A percentile compares a stretch with the other conserved stretches of the same genome.
Conservation (phyloP, 129 eudicot genomes). For the Flaveria brownii region DNA sequence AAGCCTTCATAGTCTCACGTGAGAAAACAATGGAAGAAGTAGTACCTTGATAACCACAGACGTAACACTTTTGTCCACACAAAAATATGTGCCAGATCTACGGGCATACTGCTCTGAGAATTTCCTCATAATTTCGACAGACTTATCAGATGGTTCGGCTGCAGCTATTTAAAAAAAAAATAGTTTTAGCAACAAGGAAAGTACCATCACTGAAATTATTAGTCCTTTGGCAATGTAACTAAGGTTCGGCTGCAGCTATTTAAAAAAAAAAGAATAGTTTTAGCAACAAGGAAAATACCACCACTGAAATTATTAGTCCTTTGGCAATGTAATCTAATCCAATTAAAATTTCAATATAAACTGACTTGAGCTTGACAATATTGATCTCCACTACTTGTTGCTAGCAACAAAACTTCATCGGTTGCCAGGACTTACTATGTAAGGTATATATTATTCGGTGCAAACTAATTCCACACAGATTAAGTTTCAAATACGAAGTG, state of each 20-base stretch:
- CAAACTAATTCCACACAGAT: neutral
- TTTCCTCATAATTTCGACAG: constrained; percentile 95
- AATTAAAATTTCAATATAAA: neutral
- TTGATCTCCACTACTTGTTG: neutral
- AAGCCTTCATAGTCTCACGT: neutral
- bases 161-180: neutral
- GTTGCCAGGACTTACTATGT: constrained; percentile 2
- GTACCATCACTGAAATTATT: neutral
- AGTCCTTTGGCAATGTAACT: neutral
- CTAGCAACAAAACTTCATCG: neutral
- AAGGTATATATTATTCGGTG: neutral
- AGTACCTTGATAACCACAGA: constrained; percentile 97
- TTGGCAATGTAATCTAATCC: neutral
- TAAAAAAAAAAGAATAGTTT: neutral
- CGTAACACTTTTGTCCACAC: constrained; percentile 92
- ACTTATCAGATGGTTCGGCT: constrained; percentile 89
- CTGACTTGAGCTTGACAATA: neutral
- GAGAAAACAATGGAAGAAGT: neutral
- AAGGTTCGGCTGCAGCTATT: constrained; percentile 59
- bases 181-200: constrained; percentile 3
- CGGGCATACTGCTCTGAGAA: constrained; percentile 98
- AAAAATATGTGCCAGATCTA: constrained; percentile 85
- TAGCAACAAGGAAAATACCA: constrained; percentile 1
- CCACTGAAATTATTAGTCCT: neutral
- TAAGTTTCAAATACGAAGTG: neutral